A percentile compares a stretch with the other conserved stretches of the same genome.
phyloP scores from a whole-genome alignment of 2,329 filamentous ascomycete species.

The Beauveria australis region DNA sequence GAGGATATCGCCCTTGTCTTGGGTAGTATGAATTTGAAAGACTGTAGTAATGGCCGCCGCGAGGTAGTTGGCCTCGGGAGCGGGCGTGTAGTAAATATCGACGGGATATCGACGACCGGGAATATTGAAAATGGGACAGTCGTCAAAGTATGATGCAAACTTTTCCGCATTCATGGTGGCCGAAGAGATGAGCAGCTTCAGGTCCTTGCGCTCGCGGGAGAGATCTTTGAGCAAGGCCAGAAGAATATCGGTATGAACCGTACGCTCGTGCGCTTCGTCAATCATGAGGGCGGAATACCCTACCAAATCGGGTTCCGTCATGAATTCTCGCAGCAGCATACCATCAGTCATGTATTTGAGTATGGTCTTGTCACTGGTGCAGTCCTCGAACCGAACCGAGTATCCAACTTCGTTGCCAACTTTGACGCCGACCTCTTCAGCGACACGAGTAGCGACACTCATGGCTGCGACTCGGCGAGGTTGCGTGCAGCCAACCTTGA shows the following conservation, averaged over 20 bases:
- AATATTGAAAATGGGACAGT: slow-evolving; percentile 89
- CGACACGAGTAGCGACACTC: slow-evolving; percentile 93
- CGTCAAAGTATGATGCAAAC: slow-evolving; percentile 85
- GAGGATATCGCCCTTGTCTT: slow-evolving; percentile 79
- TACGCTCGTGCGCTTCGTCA: slow-evolving; percentile 94
- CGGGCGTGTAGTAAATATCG: slow-evolving; percentile 81
- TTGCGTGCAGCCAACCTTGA: slow-evolving; percentile 89
- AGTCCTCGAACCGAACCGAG: slow-evolving; percentile 89
- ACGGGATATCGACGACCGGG: slow-evolving; percentile 84
- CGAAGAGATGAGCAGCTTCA: slow-evolving; percentile 86
- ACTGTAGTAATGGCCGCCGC: slow-evolving; percentile 85
- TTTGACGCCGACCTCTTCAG: slow-evolving; percentile 86
- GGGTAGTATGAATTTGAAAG: slow-evolving; percentile 88
- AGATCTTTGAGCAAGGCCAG: slow-evolving; percentile 85
- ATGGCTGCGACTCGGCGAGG: slow-evolving; percentile 93
- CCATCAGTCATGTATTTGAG: slow-evolving; percentile 97
- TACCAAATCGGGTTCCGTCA: slow-evolving; percentile 77
- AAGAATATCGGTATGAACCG: slow-evolving; percentile 82
- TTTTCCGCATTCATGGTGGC: slow-evolving; percentile 92
- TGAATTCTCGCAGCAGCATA: slow-evolving; percentile 82
- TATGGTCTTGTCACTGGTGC: slow-evolving; percentile 81
- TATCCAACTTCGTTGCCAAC: slow-evolving; percentile 91
- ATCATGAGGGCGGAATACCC: slow-evolving; percentile 89
- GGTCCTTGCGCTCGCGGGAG: slow-evolving; percentile 68
- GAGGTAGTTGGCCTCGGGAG: slow-evolving; percentile 90